Conservation (phyloP, 306 rosid species). For the Crotalaria pallida region DNA sequence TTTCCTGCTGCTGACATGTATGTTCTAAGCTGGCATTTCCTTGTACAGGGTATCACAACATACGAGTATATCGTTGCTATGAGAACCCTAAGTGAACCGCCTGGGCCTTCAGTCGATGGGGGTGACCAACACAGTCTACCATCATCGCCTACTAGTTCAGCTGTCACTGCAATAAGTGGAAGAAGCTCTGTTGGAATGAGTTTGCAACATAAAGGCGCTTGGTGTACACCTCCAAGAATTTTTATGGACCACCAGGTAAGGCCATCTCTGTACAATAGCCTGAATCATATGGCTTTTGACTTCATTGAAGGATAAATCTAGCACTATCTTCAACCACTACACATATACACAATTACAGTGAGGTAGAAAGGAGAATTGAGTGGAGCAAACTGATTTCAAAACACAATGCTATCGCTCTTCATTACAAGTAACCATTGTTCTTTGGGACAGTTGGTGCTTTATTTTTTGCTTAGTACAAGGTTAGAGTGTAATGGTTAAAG, state of each 20-base stretch:
- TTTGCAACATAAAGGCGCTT: constrained; percentile 72
- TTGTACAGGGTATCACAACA: constrained; percentile 71
- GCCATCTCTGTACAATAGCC: constrained; percentile 9
- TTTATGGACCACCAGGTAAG: constrained; percentile 83
- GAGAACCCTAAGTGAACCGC: constrained; percentile 75
- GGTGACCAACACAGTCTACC: constrained; percentile 75
- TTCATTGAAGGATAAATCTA: neutral
- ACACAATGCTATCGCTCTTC: neutral
- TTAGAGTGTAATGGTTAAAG: neutral
- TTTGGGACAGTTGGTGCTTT: neutral
- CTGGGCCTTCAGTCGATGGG: constrained; percentile 75
- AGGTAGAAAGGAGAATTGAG: constrained; percentile 11
- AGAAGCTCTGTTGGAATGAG: constrained; percentile 78
- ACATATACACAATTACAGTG: neutral
- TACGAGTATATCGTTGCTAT: constrained; percentile 84
- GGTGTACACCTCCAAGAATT: constrained; percentile 90
- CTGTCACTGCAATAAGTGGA: constrained; percentile 76
- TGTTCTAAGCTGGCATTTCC: constrained; percentile 23
- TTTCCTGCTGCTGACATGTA: neutral
- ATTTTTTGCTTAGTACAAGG: neutral
- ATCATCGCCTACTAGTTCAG: constrained; percentile 75
- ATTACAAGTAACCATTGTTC: neutral
- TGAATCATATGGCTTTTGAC: constrained; percentile 8
- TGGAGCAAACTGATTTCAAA: neutral
- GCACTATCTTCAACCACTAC: constrained; percentile 1